A percentile compares a stretch with the other conserved stretches of the same genome.
Evolutionary conservation across 805 yeast genomes (phyloP).

Genomic region (Candida insectorum): DNA sequence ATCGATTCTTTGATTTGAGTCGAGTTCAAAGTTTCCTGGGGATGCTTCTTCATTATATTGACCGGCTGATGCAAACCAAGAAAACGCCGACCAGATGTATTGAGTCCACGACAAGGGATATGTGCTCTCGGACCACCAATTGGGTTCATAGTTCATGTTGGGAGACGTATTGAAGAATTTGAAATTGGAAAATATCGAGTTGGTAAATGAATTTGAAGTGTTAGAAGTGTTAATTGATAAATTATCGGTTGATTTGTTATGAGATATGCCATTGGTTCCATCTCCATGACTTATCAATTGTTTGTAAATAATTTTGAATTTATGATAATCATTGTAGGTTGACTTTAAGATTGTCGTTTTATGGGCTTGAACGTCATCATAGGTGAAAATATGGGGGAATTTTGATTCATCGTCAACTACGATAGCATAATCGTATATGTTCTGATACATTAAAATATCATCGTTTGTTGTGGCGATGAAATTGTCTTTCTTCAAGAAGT

Average conservation of each 20-base stretch:
- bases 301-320: constrained; percentile 31
- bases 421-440: constrained; percentile 47
- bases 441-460: constrained; percentile 56
- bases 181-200: constrained; percentile 16
- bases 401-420: constrained; percentile 16
- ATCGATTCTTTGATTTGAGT: constrained; percentile 3
- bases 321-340: constrained; percentile 35
- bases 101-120: constrained; percentile 56
- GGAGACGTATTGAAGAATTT: constrained; percentile 8
- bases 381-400: constrained; percentile 8
- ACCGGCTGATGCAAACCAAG: constrained; percentile 91
- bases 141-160: constrained; percentile 21
- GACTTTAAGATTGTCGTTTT: constrained; percentile 17
- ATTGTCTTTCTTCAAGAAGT: constrained; percentile 1
- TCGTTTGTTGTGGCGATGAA: constrained; percentile 64
- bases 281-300: constrained; percentile 11
- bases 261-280: background rate
- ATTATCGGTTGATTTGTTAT: constrained; percentile 11
- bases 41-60: constrained; percentile 28
- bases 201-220: constrained; percentile 2
- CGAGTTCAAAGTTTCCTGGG: too few species aligned
- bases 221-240: constrained; percentile 23
- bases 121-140: constrained; percentile 45
- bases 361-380: constrained; percentile 3
- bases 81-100: constrained; percentile 62